Evolutionary conservation across 352 stramenopile species (phyloP), one percentile per base, ranked within the genome.

Genomic region (Pythium phragmiticola): DNA sequence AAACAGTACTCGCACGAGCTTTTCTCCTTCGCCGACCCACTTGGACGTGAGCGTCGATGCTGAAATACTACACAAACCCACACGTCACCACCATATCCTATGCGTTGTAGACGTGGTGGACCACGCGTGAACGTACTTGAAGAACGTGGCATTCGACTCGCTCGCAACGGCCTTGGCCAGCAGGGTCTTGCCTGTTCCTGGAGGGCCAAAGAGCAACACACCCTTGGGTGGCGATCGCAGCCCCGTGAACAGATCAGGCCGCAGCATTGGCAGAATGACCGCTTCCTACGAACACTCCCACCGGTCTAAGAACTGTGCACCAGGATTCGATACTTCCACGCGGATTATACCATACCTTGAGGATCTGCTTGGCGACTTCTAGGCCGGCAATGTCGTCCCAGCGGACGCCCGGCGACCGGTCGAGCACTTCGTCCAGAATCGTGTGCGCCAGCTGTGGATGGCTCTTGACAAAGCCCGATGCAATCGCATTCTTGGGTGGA

Each of bases 1-100:
- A 60, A 99, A 99, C 1, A 99, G 80, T 14, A 89, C 89, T 23
- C 90, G 72, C 33, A 99, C 85, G 28, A 99, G 74, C 66, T 99
- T 99, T 74, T 99, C 97, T 26, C 88, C 85, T 70, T 97, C 85
- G 5, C 89, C 89, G 17, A 96, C 86, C 88, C 88, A 97, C 50
- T 96, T 97, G 49, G 82, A 94, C 13, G 89, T 96, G 45, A 97
- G 68, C 5, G 87, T 88, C 6, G 89, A 96, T 11, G 89, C 89
- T 6, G 88, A 96, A 42, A 97, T 91, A 34, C 80, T 95, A 46
- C 11, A 42, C 4, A 58, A 45, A 58, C 34, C 34, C 3, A 30
- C 23, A 7, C 12, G n/a, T 37, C 12, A 58, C 23, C 1, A 23
- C 23, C 8, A 8, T 4, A 55, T 21, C 4, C 7, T 42, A 4